A percentile compares a stretch with the other conserved stretches of the same genome.
phyloP scores from a whole-genome alignment of 106 monocot species.

The Allium fistulosum region DNA sequence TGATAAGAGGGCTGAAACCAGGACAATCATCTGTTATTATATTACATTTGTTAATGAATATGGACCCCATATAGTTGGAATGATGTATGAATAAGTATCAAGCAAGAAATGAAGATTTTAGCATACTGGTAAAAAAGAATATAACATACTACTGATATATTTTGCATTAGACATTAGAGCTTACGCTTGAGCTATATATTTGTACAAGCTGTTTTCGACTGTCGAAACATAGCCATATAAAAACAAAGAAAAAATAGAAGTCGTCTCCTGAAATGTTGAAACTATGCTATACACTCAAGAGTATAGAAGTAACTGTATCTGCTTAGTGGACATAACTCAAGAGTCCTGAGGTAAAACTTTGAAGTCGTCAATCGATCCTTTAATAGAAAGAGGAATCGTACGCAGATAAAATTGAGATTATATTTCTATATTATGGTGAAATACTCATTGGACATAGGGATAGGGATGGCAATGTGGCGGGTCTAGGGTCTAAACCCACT shows the following conservation, averaged over 20 bases:
- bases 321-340: conserved; percentile 38
- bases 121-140: background rate
- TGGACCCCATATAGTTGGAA: no score
- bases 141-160: conserved; percentile 27
- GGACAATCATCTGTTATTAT: conserved; percentile 55
- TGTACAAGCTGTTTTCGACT: conserved; percentile 80
- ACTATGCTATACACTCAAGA: conserved; percentile 51
- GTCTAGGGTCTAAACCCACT: no score
- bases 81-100: no score
- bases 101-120: no score
- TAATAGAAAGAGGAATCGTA: conserved; percentile 49
- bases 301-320: conserved; percentile 54
- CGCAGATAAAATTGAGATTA: conserved; percentile 6
- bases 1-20: conserved; percentile 67
- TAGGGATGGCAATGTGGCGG: no score
- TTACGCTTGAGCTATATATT: conserved; percentile 54
- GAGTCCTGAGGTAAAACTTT: conserved; percentile 62
- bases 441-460: no score
- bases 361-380: conserved; percentile 83
- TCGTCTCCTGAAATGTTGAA: conserved; percentile 11
- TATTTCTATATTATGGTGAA: no score
- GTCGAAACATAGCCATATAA: conserved; percentile 85
- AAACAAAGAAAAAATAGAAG: conserved; percentile 55
- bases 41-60: no score
- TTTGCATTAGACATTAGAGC: conserved; percentile 26